Conservation (phyloP, 257 asterid genomes). For the Asclepias syriaca region DNA sequence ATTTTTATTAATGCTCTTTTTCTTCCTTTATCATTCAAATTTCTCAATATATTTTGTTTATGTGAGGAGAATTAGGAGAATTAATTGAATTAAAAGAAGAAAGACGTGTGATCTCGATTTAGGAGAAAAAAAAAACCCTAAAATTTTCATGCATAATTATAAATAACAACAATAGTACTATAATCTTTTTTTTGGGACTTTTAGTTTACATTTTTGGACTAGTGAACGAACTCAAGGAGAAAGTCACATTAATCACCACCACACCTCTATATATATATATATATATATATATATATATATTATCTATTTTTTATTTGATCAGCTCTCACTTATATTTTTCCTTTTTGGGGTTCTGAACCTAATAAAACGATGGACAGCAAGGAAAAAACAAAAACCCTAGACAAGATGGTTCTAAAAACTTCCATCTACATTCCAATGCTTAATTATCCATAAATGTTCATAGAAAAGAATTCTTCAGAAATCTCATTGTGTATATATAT, state of each 20-base stretch:
- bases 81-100: too few relatives aligned
- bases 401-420: background rate
- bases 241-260: background rate
- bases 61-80: too few relatives aligned
- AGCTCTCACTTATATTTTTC: background rate
- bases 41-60: too few relatives aligned
- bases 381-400: slow-evolving; percentile 10
- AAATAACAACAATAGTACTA: background rate
- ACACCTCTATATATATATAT: background rate
- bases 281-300: too few relatives aligned
- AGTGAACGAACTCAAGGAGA: background rate
- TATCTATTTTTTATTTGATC: background rate
- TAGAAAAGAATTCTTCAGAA: background rate
- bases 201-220: background rate
- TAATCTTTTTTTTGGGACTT: background rate
- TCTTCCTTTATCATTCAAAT: too few relatives aligned
- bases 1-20: slow-evolving; percentile 1
- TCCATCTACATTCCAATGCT: background rate
- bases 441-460: slow-evolving; percentile 11
- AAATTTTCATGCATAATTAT: background rate
- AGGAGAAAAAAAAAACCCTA: background rate
- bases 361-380: slow-evolving; percentile 2
- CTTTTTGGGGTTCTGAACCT: slow-evolving; percentile 15
- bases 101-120: too few relatives aligned
- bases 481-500: background rate